Base-by-base conservation (phyloP, 306 rosid species). In the Corylus heterophylla region DNA sequence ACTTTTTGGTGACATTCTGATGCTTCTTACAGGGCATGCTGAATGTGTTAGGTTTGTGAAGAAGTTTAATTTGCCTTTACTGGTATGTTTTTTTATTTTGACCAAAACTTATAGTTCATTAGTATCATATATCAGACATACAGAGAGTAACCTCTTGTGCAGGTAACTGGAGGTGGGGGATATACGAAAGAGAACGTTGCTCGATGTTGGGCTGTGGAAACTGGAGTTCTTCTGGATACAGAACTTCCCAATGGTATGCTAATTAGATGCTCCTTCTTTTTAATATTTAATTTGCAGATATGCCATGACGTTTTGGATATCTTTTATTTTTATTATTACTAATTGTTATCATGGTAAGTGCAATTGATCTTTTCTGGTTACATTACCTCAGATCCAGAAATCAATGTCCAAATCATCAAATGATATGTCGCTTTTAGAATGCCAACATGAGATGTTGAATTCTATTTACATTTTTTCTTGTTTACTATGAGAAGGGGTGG, bases 161-260 rank as follows among this genome's bases (percentile, higher is more conserved):
- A 92, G 98, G 98, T 95, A 79, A 93, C 97, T 81, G 98, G 98
- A 76, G 98, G 98, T 39, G 98, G 98, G 62, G 98, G 98, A 71
- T 95, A 95, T 85, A 95, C 98, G 8, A 95, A 95, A 89, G 98
- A 95, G 84, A 95, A 95, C 85, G 98, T 95, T 80, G 98, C 98
- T 85, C 90, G 98, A 49, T 95, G 98, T 83, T 95, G 98, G 98
- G 81, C 98, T 0, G 82, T 95, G 72, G 98, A 95, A 90, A 95
- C 98, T 71, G 98, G 98, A 69, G 97, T 92, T 86, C 94, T 95
- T 84, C 89, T 95, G 58, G 98, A 92, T 81, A 91, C 96, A 29
- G 98, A 95, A 69, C 94, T 95, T 84, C 96, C 98, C 62, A 91
- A 95, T 83, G 97, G 98, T 95, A 88, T 71, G 68, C 47, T 66